phyloP scores from a whole-genome alignment of 441 rosid genomes.

The Croton laevigatus region DNA sequence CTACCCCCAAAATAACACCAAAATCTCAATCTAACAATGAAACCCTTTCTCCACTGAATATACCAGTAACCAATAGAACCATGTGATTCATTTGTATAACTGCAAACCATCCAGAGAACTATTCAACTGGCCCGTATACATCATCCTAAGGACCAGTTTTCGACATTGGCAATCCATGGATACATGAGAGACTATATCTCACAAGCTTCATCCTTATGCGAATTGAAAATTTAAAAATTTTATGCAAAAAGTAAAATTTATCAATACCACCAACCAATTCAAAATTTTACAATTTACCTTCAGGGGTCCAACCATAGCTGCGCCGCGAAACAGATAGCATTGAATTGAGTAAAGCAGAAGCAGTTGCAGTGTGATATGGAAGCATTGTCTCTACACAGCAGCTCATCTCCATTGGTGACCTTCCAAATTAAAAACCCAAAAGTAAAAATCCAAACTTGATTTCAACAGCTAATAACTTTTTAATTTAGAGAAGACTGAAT shows the following conservation, averaged over 20 bases:
- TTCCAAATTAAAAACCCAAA: slow-evolving; percentile 14
- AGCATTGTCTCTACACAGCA: slow-evolving; percentile 68
- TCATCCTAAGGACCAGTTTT: background rate
- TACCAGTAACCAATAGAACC: too few species aligned
- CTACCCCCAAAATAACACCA: background rate
- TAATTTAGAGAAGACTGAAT: background rate
- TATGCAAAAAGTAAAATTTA: background rate
- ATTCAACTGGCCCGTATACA: background rate
- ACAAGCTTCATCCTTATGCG: background rate
- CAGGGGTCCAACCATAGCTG: slow-evolving; percentile 60
- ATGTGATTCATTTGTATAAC: background rate
- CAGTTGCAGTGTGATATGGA: slow-evolving; percentile 86
- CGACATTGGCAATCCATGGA: background rate
- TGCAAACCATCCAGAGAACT: background rate
- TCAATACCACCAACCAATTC: background rate
- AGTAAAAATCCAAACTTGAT: background rate
- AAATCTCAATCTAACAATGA: background rate
- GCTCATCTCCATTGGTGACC: slow-evolving; percentile 80
- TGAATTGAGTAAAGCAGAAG: slow-evolving; percentile 85
- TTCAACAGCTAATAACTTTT: background rate
- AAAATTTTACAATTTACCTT: slow-evolving; percentile 48
- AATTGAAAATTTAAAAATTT: background rate
- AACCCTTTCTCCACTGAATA: background rate
- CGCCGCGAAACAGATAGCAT: slow-evolving; percentile 64
- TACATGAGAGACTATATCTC: background rate